A percentile compares a stretch with the other conserved stretches of the same genome.
phyloP scores from a whole-genome alignment of 495 filamentous ascomycete species.

The Penicillium robsamsonii region DNA sequence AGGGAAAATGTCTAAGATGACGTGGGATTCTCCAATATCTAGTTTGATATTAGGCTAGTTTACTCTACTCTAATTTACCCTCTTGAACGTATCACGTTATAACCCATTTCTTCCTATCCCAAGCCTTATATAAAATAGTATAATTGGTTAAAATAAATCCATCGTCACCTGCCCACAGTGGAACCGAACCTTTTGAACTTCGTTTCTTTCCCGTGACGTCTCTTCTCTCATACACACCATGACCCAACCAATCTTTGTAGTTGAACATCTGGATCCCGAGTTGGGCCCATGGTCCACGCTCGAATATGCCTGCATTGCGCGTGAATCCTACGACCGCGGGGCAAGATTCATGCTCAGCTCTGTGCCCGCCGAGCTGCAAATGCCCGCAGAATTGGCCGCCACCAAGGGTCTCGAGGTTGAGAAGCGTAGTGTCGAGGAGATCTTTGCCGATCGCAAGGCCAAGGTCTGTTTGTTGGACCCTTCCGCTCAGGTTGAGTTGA shows the following conservation, averaged over 20 bases:
- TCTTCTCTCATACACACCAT: conserved; percentile 19
- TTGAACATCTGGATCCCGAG: conserved; percentile 91
- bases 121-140: not conserved
- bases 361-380: conserved; percentile 62
- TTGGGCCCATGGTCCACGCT: conserved; percentile 90
- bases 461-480: conserved; percentile 90
- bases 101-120: not conserved
- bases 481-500: conserved; percentile 71
- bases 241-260: conserved; percentile 68
- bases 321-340: conserved; percentile 67
- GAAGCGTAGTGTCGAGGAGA: conserved; percentile 69
- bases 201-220: conserved; percentile 6
- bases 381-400: conserved; percentile 60
- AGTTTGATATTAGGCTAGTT: no score
- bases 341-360: conserved; percentile 82
- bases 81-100: no score
- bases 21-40: no score
- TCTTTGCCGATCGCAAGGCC: conserved; percentile 64
- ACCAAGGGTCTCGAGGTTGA: conserved; percentile 64
- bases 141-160: not conserved
- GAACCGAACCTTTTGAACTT: conserved; percentile 6
- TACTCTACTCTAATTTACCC: no score
- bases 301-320: conserved; percentile 83
- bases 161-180: not conserved
- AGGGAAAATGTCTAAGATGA: no score